These are phyloP conservation scores for Ceratobasidium papillatum DNA, from an alignment of 1,284 basidiomycete species.

Conservation along the genomic window DNA sequence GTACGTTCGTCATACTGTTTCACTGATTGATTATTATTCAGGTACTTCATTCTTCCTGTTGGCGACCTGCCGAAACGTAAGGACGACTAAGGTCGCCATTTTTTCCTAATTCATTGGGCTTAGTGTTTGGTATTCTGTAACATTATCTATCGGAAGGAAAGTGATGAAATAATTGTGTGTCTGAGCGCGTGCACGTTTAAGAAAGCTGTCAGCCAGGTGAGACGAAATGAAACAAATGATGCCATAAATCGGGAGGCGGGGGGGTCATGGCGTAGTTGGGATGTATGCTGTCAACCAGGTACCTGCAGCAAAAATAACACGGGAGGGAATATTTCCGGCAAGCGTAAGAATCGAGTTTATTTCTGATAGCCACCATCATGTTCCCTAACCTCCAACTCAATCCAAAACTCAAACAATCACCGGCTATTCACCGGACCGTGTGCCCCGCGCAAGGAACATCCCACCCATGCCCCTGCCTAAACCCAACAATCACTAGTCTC, in stretches of 20 bases:
- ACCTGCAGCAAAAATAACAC: background rate
- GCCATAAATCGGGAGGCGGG: background rate
- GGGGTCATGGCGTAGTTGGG: background rate
- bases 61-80: slow-evolving; percentile 36
- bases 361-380: background rate
- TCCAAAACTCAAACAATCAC: too few species aligned
- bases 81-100: background rate
- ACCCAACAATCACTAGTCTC: background rate
- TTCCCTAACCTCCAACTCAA: too few species aligned
- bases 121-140: background rate
- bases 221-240: slow-evolving; percentile 7
- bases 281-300: background rate
- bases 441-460: background rate
- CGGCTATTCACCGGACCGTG: background rate
- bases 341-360: background rate
- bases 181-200: background rate
- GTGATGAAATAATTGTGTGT: background rate
- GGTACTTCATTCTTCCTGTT: slow-evolving; percentile 39
- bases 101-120: too few species aligned
- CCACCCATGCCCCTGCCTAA: background rate
- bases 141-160: background rate
- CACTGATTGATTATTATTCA: background rate
- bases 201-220: background rate
- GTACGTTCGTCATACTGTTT: background rate
- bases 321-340: background rate